These are phyloP conservation scores for Fomitopsis serialis DNA, from an alignment of 768 basidiomycete genomes.

Conservation along the genomic window DNA sequence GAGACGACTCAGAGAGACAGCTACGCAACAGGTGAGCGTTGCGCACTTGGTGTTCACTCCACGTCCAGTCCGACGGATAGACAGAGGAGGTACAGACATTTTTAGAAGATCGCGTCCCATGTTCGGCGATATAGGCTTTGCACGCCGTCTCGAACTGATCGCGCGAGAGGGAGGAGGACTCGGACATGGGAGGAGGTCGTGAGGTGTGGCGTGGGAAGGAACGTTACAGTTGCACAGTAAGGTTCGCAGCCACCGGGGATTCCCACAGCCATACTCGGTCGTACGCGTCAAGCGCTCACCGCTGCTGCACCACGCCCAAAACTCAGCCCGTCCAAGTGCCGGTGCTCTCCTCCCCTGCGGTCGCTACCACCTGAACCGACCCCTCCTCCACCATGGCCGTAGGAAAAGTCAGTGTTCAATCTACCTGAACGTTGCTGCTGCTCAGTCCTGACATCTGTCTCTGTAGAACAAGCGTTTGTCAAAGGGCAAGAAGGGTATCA, in stretches of 20 bases:
- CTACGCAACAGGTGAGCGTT: not conserved
- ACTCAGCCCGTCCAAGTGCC: conserved; percentile 46
- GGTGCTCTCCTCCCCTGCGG: conserved; percentile 37
- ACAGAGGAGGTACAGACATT: conserved; percentile 4
- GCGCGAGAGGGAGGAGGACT: conserved; percentile 54
- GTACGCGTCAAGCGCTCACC: conserved; percentile 7
- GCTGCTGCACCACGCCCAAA: conserved; percentile 26
- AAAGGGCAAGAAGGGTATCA: conserved; percentile 98
- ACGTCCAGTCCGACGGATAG: conserved; percentile 43
- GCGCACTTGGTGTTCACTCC: conserved; percentile 57
- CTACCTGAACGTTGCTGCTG: no score
- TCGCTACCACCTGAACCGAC: conserved; percentile 30
- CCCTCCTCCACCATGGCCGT: conserved; percentile 66
- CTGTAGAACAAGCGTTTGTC: conserved; percentile 93
- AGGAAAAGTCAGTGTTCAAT: conserved; percentile 65
- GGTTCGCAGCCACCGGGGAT: conserved; percentile 52
- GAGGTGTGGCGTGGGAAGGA: conserved; percentile 36
- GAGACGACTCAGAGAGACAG: conserved; percentile 3
- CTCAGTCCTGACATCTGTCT: conserved; percentile 2
- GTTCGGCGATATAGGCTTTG: conserved; percentile 40
- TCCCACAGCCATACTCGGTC: conserved; percentile 14
- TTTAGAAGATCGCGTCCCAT: conserved; percentile 3
- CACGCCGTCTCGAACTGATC: conserved; percentile 55
- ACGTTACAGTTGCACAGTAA: conserved; percentile 47
- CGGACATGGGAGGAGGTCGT: conserved; percentile 21